Conservation (phyloP, 306 rosid genomes). For the Vigna radiata region DNA sequence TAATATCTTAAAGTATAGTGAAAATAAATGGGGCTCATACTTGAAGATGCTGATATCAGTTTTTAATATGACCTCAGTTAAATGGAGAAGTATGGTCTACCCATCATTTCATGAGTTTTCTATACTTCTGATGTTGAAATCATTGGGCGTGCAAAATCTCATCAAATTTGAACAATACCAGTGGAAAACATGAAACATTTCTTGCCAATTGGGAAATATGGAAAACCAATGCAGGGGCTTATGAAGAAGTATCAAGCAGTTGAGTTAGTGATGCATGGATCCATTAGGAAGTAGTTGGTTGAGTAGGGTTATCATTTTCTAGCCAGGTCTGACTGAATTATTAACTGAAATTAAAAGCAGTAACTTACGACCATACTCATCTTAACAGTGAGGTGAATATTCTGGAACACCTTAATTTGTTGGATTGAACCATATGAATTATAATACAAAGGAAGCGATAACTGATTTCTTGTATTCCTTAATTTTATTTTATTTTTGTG, state of each 20-base stretch:
- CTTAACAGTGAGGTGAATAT: constrained; percentile 34
- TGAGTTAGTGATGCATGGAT: constrained; percentile 33
- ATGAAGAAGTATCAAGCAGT: constrained; percentile 29
- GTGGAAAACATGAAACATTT: constrained; percentile 21
- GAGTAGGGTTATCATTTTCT: not conserved
- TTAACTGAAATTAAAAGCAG: constrained; percentile 17
- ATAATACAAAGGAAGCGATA: constrained; percentile 24
- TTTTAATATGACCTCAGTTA: not conserved
- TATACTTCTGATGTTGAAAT: constrained; percentile 30
- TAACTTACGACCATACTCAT: constrained; percentile 26
- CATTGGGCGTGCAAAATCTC: constrained; percentile 29
- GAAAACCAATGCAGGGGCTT: constrained; percentile 28
- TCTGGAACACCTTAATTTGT: constrained; percentile 41
- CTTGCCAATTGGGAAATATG: constrained; percentile 23
- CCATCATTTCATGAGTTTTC: not conserved
- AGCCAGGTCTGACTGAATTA: constrained; percentile 27
- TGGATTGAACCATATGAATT: constrained; percentile 36
- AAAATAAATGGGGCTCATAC: constrained; percentile 24
- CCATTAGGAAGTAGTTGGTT: constrained; percentile 22
- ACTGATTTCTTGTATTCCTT: constrained; percentile 23
- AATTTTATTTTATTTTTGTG: constrained; percentile 32
- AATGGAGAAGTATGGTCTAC: not conserved
- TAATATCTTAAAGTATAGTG: constrained; percentile 6
- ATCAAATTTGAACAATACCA: constrained; percentile 19
- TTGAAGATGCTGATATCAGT: constrained; percentile 21